phyloP scores from a whole-genome alignment of 768 basidiomycete species.

The Tricholoma furcatifolium region DNA sequence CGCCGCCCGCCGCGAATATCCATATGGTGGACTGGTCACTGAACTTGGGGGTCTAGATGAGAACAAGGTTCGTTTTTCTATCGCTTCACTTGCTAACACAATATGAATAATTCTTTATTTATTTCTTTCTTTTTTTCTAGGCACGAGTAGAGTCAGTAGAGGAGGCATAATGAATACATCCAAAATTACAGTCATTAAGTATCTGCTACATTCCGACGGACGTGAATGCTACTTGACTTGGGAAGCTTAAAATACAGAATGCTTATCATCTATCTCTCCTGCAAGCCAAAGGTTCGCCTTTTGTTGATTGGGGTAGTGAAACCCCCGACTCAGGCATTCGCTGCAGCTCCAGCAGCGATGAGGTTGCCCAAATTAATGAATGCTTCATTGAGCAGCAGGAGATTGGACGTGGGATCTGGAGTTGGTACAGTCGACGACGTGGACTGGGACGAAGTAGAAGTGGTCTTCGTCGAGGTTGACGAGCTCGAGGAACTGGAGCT shows the following conservation, averaged over 20 bases:
- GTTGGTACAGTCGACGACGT: background rate
- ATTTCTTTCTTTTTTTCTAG: constrained; percentile 12
- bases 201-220: no score
- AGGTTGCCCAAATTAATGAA: constrained; percentile 36
- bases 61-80: constrained; percentile 64
- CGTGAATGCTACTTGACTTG: no score
- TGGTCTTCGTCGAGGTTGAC: constrained; percentile 19
- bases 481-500: constrained; percentile 22
- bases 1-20: constrained; percentile 71
- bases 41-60: constrained; percentile 80
- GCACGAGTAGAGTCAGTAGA: constrained; percentile 25
- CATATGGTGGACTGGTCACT: constrained; percentile 67
- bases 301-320: no score
- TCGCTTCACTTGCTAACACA: no score
- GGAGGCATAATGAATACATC: constrained; percentile 13
- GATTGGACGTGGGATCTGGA: constrained; percentile 22
- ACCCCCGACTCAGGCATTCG: background rate
- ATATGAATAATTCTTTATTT: background rate
- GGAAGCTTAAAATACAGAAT: no score
- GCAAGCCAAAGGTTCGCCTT: no score
- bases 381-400: constrained; percentile 32
- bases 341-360: constrained; percentile 26
- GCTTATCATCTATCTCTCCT: no score
- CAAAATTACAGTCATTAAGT: background rate
- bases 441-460: constrained; percentile 5